Evolutionary conservation across 441 rosid genomes (phyloP).

Genomic region (Lepidium campestre): DNA sequence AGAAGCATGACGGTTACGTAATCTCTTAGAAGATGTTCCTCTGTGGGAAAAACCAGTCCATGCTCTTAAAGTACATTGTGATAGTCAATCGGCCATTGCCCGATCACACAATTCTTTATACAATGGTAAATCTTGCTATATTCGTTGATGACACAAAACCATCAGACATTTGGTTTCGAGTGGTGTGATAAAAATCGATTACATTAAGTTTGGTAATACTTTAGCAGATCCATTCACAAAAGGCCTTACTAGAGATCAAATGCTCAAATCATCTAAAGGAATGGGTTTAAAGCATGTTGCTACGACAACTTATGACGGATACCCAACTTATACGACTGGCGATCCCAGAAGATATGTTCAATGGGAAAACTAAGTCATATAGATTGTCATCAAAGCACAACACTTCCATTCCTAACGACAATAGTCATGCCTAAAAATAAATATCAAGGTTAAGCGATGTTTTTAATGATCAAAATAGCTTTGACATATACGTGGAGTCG

Average conservation of each 20-base stretch:
- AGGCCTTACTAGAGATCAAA: too few species aligned
- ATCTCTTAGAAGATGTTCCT: too few species aligned
- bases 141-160: background rate
- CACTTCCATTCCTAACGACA: background rate
- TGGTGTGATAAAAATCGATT: background rate
- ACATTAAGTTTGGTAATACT: too few species aligned
- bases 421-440: background rate
- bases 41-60: too few species aligned
- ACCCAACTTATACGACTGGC: background rate
- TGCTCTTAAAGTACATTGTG: too few species aligned
- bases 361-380: background rate
- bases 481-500: background rate
- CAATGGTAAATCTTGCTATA: too few species aligned
- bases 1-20: too few species aligned
- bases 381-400: background rate
- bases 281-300: too few species aligned
- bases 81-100: too few species aligned
- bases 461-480: background rate
- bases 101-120: too few species aligned
- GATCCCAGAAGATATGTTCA: background rate
- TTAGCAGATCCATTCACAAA: background rate
- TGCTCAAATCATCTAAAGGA: too few species aligned
- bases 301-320: background rate
- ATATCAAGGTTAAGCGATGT: background rate
- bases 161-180: background rate